phyloP scores from a whole-genome alignment of 164 flowering plant species.

The Protea cynaroides region DNA sequence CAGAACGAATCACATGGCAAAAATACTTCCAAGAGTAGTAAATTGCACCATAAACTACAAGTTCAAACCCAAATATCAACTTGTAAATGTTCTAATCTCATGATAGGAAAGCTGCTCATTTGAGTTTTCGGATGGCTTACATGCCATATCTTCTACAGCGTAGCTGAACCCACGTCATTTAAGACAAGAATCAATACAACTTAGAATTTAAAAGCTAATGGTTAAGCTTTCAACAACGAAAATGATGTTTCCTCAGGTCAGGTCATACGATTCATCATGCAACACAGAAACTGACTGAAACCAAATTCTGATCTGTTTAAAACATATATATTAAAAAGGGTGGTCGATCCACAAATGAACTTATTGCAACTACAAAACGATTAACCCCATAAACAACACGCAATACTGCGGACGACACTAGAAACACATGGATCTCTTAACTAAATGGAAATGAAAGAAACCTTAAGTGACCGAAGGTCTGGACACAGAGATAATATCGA shows the following conservation, averaged over 20 bases:
- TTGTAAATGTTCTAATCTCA: neutral
- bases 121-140: neutral
- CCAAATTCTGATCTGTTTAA: conserved; percentile 5
- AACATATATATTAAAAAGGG: neutral
- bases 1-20: conserved; percentile 5
- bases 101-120: neutral
- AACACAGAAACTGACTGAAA: neutral
- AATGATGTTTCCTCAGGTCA: neutral
- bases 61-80: neutral
- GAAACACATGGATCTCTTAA: neutral
- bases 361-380: neutral
- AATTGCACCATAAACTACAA: conserved; percentile 3
- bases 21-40: neutral
- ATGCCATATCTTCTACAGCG: neutral
- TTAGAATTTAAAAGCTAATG: neutral
- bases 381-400: conserved; percentile 9
- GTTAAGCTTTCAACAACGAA: neutral
- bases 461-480: too few relatives aligned
- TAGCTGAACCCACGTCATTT: neutral
- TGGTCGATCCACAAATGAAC: neutral
- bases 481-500: neutral
- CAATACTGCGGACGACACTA: neutral
- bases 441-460: neutral
- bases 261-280: neutral
- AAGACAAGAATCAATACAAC: neutral